phyloP scores from a whole-genome alignment of 805 yeast species.

The Lipomyces spencermartinsiae region DNA sequence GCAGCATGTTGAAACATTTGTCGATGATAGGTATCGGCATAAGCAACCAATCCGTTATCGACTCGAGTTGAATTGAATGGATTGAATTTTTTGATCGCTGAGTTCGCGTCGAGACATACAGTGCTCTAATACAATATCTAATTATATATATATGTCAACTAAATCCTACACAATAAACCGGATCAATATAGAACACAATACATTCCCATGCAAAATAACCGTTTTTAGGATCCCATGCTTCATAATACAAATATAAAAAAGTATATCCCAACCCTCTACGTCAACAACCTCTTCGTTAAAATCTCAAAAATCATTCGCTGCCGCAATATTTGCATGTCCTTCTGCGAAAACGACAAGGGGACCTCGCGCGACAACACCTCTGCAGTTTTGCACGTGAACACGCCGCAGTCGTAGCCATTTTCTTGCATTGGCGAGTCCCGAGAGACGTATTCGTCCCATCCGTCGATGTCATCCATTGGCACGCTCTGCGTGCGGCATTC shows the following conservation, averaged over 20 bases:
- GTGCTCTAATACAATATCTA: not conserved
- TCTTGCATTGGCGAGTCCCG: slow-evolving; percentile 78
- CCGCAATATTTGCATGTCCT: slow-evolving; percentile 73
- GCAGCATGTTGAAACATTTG: no score
- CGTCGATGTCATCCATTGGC: slow-evolving; percentile 42
- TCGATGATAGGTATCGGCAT: no score
- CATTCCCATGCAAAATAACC: not conserved
- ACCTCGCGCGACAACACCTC: slow-evolving; percentile 61
- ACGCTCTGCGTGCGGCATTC: slow-evolving; percentile 65
- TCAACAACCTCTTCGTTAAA: slow-evolving; percentile 39
- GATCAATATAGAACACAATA: not conserved
- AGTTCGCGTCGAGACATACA: not conserved
- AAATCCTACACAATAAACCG: not conserved
- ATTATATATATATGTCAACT: not conserved
- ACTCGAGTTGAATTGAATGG: no score
- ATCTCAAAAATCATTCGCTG: slow-evolving; percentile 72
- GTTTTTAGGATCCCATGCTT: not conserved
- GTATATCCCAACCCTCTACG: slow-evolving; percentile 1
- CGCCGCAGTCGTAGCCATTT: slow-evolving; percentile 96
- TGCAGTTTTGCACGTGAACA: slow-evolving; percentile 82
- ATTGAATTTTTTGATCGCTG: not conserved
- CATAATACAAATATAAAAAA: slow-evolving; percentile 1
- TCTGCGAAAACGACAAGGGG: slow-evolving; percentile 62
- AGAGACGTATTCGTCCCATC: slow-evolving; percentile 44
- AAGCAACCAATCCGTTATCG: no score